Conservation (phyloP, 2,329 filamentous ascomycete species). For the Pezicula radicicola region DNA sequence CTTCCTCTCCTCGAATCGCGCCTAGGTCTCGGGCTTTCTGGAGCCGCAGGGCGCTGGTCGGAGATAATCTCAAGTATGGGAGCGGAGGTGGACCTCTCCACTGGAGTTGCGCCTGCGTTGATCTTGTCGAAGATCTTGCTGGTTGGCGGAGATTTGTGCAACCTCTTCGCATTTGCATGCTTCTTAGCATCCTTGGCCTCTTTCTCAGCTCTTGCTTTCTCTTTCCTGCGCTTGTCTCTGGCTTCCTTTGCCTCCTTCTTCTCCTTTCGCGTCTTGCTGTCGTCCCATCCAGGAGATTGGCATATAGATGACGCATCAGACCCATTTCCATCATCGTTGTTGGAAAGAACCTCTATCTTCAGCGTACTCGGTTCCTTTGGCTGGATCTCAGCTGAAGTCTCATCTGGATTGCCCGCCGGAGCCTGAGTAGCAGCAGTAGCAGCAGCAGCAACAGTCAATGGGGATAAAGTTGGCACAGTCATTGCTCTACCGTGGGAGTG, state of each 20-base stretch:
- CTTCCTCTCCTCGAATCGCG: conserved; percentile 16
- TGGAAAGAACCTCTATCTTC: not conserved
- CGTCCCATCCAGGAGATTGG: conserved; percentile 61
- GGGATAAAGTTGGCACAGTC: conserved; percentile 14
- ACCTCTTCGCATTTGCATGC: conserved; percentile 30
- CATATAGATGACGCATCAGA: conserved; percentile 43
- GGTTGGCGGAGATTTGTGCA: conserved; percentile 27
- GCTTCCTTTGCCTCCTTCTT: conserved; percentile 39
- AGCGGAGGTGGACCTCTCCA: conserved; percentile 13
- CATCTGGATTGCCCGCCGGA: too few species aligned
- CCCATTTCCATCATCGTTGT: not conserved
- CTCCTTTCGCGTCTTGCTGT: conserved; percentile 45
- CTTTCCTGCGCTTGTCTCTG: conserved; percentile 37
- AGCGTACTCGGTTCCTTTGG: too few species aligned
- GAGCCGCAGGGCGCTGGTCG: not conserved
- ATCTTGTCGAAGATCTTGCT: conserved; percentile 16
- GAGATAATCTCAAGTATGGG: conserved; percentile 2
- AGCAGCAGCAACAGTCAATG: too few species aligned
- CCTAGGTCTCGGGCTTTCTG: conserved; percentile 1
- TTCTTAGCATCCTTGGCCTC: conserved; percentile 36
- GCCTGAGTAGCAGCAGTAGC: too few species aligned
- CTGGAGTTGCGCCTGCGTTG: not conserved
- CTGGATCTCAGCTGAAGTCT: too few species aligned
- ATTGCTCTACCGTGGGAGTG: conserved; percentile 15
- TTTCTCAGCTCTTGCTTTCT: conserved; percentile 34